These are phyloP conservation scores for Komagataella pseudopastoris DNA, from an alignment of 805 yeast genomes.

Conservation along the genomic window DNA sequence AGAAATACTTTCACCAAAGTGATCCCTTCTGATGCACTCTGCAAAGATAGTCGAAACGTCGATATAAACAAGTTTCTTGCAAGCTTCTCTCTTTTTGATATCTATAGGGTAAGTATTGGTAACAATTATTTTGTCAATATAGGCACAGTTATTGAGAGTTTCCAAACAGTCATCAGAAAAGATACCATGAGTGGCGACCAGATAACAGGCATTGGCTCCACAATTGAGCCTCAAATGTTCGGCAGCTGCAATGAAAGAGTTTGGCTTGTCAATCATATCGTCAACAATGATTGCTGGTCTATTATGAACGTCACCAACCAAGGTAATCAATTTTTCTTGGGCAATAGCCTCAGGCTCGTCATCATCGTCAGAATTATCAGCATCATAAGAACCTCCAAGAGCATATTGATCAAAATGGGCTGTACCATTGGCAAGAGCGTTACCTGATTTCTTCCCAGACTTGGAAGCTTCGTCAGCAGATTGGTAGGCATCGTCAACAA, in stretches of 20 bases:
- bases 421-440: neutral
- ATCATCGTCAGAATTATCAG: constrained; percentile 78
- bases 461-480: neutral
- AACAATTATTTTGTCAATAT: constrained; percentile 84
- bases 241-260: constrained; percentile 91
- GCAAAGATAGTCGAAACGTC: constrained; percentile 94
- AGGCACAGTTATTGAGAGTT: constrained; percentile 59
- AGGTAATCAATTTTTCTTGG: constrained; percentile 80
- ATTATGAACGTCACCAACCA: constrained; percentile 90
- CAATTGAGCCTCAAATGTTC: constrained; percentile 93
- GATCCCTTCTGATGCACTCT: constrained; percentile 97
- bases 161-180: constrained; percentile 83
- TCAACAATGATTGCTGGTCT: constrained; percentile 90
- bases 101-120: constrained; percentile 93
- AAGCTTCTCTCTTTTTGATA: constrained; percentile 38
- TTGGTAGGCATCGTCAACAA: constrained; percentile 58
- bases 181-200: constrained; percentile 93
- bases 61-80: constrained; percentile 68
- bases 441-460: neutral
- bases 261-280: constrained; percentile 95
- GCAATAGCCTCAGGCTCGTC: constrained; percentile 52
- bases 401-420: constrained; percentile 29
- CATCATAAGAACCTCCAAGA: constrained; percentile 72
- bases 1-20: constrained; percentile 93
- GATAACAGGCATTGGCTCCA: constrained; percentile 85